A percentile compares a stretch with the other conserved stretches of the same genome.
These are phyloP conservation scores for Hyphodiscus hymeniophilus DNA, from an alignment of 495 filamentous ascomycete species.

Conservation along the genomic window DNA sequence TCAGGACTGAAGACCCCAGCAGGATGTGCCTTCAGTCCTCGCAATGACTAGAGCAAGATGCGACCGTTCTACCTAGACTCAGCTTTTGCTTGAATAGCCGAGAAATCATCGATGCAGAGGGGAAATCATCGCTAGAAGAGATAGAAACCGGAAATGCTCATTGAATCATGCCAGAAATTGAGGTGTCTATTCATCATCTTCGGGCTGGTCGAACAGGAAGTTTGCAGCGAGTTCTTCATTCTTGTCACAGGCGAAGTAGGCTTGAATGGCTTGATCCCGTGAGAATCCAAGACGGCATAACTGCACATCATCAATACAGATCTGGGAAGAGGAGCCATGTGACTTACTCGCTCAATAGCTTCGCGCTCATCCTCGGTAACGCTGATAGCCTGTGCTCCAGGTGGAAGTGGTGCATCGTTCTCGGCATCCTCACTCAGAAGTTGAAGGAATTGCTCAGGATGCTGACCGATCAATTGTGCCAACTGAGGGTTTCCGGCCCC, in stretches of 20 bases:
- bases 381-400: constrained; percentile 78
- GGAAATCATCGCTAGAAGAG: constrained; percentile 8
- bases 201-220: constrained; percentile 94
- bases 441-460: constrained; percentile 88
- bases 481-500: constrained; percentile 93
- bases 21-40: background rate
- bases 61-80: background rate
- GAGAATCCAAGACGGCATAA: constrained; percentile 87
- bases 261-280: constrained; percentile 90
- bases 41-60: background rate
- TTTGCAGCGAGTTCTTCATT: constrained; percentile 97
- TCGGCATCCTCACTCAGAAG: constrained; percentile 74
- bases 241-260: constrained; percentile 98
- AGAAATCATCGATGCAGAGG: background rate
- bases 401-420: constrained; percentile 69
- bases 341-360: constrained; percentile 87
- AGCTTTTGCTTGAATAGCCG: background rate
- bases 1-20: background rate
- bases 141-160: constrained; percentile 1
- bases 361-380: constrained; percentile 95
- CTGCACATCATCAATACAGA: constrained; percentile 41
- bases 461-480: constrained; percentile 77
- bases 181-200: constrained; percentile 56
- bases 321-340: constrained; percentile 1
- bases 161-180: background rate